Evolutionary conservation across 495 filamentous ascomycete species (phyloP).

Genomic region (Xylaria cubensis): DNA sequence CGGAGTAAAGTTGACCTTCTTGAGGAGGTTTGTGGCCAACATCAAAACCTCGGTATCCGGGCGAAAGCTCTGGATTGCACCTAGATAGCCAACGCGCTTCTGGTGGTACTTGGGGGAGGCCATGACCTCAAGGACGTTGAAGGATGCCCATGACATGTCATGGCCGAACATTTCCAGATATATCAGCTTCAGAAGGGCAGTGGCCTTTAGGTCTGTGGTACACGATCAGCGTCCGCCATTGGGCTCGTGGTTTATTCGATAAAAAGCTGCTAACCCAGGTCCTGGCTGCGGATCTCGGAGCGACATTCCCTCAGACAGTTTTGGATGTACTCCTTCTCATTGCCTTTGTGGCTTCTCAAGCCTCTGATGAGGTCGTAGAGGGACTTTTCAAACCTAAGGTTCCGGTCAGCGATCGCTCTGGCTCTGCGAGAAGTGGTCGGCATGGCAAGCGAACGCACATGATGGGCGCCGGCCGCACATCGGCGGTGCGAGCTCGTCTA

Average conservation of each 20-base stretch:
- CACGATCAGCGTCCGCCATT: slow-evolving; percentile 33
- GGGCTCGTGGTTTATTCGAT: not conserved
- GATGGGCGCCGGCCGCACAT: slow-evolving; percentile 29
- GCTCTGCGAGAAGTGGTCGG: slow-evolving; percentile 5
- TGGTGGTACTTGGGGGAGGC: slow-evolving; percentile 91
- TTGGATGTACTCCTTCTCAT: slow-evolving; percentile 92
- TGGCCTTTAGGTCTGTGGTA: slow-evolving; percentile 85
- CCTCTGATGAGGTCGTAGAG: slow-evolving; percentile 98
- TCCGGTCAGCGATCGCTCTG: slow-evolving; percentile 36
- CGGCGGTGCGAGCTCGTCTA: slow-evolving; percentile 25
- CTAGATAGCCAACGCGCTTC: slow-evolving; percentile 95
- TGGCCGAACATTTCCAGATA: slow-evolving; percentile 99
- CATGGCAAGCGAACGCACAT: slow-evolving; percentile 33
- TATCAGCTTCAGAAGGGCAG: slow-evolving; percentile 89
- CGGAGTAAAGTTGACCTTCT: slow-evolving; percentile 68
- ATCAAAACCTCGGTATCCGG: slow-evolving; percentile 96
- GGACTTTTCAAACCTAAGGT: slow-evolving; percentile 93
- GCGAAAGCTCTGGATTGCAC: slow-evolving; percentile 93
- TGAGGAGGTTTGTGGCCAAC: slow-evolving; percentile 94
- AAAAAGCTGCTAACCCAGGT: slow-evolving; percentile 72
- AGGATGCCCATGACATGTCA: slow-evolving; percentile 99
- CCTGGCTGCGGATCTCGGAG: slow-evolving; percentile 83
- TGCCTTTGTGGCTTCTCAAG: slow-evolving; percentile 89
- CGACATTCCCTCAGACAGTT: slow-evolving; percentile 93
- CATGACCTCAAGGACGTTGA: slow-evolving; percentile 99